phyloP scores from a whole-genome alignment of 2,329 filamentous ascomycete species.

The Epichloe sylvatica region DNA sequence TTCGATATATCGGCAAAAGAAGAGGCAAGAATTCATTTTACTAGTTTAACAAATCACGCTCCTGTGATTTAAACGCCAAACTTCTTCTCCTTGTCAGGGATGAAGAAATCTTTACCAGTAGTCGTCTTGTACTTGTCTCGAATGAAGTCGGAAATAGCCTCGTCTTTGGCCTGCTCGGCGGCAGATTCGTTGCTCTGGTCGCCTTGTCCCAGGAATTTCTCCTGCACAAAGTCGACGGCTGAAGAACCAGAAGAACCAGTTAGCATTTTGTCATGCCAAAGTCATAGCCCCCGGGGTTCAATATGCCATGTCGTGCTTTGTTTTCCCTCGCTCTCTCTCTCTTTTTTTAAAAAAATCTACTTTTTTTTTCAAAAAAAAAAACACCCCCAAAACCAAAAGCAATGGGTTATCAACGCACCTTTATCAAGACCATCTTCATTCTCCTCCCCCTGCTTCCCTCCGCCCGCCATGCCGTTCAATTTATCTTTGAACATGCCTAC shows the following conservation, averaged over 20 bases:
- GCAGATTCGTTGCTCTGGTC: conserved; percentile 59
- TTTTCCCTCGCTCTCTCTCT: too few relatives aligned
- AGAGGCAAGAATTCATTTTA: too few relatives aligned
- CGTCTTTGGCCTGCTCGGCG: conserved; percentile 71
- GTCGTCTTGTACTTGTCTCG: conserved; percentile 53
- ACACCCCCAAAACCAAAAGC: too few relatives aligned
- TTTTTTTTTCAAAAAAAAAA: too few relatives aligned
- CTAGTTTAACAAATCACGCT: background rate
- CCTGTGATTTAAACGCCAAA: conserved; percentile 11
- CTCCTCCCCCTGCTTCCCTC: conserved; percentile 61
- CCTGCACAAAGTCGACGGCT: conserved; percentile 68
- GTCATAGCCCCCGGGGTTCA: too few relatives aligned
- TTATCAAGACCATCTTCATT: conserved; percentile 76
- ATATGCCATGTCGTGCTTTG: too few relatives aligned
- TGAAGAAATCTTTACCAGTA: conserved; percentile 54
- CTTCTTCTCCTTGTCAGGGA: conserved; percentile 51
- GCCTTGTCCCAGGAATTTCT: conserved; percentile 57
- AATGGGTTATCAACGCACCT: conserved; percentile 30
- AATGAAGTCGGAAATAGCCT: conserved; percentile 61
- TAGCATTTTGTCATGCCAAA: background rate
- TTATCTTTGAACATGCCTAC: conserved; percentile 49
- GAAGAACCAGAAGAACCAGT: background rate
- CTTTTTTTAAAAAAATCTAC: too few relatives aligned
- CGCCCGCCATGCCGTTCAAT: conserved; percentile 57
- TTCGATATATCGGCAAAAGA: too few relatives aligned